These are phyloP conservation scores for Vitis riparia DNA, from an alignment of 164 flowering plant species.

Conservation along the genomic window DNA sequence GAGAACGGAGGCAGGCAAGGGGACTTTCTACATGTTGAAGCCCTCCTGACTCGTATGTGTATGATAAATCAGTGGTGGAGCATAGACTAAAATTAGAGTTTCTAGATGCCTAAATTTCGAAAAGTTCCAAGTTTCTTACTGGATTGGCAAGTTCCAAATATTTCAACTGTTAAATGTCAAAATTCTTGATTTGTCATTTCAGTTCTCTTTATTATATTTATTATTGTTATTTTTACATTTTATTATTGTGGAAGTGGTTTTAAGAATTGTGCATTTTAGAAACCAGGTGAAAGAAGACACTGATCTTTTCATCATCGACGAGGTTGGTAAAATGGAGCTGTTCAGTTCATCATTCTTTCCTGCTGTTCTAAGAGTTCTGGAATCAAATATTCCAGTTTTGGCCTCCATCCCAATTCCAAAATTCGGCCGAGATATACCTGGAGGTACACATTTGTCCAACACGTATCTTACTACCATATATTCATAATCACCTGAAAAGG, in stretches of 20 bases:
- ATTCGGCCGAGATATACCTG: slow-evolving; percentile 77
- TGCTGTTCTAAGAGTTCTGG: slow-evolving; percentile 66
- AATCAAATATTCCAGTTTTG: slow-evolving; percentile 71
- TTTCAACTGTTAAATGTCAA: not conserved
- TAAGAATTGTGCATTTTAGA: not conserved
- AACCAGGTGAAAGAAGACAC: slow-evolving; percentile 72
- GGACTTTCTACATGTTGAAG: too few relatives aligned
- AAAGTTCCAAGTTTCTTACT: not conserved
- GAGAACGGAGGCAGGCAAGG: too few relatives aligned
- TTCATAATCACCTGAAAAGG: too few relatives aligned
- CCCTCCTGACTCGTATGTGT: too few relatives aligned
- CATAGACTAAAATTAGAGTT: not conserved
- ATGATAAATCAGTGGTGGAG: not conserved
- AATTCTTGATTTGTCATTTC: too few relatives aligned
- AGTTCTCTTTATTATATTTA: too few relatives aligned
- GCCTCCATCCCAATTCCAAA: slow-evolving; percentile 79
- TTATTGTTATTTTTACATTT: not conserved
- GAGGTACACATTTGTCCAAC: slow-evolving; percentile 43
- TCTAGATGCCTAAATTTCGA: not conserved
- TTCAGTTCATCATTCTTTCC: slow-evolving; percentile 81
- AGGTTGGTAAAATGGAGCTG: slow-evolving; percentile 95
- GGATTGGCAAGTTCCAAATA: not conserved
- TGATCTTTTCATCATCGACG: slow-evolving; percentile 85
- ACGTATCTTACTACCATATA: not conserved
- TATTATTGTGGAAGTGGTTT: not conserved